Evolutionary conservation across 352 stramenopile genomes (phyloP).

Genomic region (Globisporangium spinosum): DNA sequence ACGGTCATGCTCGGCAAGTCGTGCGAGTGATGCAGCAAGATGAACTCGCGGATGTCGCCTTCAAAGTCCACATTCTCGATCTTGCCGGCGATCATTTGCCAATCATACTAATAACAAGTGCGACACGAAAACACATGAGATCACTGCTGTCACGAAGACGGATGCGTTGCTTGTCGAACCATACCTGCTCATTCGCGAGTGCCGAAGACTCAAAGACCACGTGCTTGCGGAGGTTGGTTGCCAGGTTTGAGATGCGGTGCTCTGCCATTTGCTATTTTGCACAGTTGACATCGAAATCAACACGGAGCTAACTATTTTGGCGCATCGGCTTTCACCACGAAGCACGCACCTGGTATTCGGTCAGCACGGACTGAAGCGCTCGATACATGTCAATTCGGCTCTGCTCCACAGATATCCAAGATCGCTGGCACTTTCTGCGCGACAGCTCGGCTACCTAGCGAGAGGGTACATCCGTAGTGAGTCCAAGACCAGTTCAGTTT

Average conservation of each 20-base stretch:
- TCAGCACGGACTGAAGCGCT: conserved; percentile 61
- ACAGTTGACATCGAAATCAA: background rate
- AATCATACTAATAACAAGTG: conserved; percentile 59
- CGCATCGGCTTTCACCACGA: no score
- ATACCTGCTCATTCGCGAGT: conserved; percentile 79
- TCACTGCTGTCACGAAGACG: no score
- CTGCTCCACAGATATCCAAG: conserved; percentile 59
- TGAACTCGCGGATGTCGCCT: conserved; percentile 66
- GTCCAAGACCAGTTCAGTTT: no score
- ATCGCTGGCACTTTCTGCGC: conserved; percentile 55
- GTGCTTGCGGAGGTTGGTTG: conserved; percentile 77
- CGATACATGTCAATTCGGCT: conserved; percentile 69
- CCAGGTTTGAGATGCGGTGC: conserved; percentile 62
- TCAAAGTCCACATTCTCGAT: conserved; percentile 74
- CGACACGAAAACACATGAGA: background rate
- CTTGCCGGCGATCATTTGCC: conserved; percentile 70
- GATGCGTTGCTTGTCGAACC: background rate
- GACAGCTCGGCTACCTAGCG: conserved; percentile 58
- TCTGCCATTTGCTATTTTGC: conserved; percentile 68
- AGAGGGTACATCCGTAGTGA: background rate
- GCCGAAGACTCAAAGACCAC: conserved; percentile 78
- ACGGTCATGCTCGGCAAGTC: conserved; percentile 53
- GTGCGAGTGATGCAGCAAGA: conserved; percentile 35
- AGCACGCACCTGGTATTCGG: conserved; percentile 65
- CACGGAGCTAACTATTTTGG: no score